Conservation (phyloP, 2,329 filamentous ascomycete species). For the Grosmannia penicillata region DNA sequence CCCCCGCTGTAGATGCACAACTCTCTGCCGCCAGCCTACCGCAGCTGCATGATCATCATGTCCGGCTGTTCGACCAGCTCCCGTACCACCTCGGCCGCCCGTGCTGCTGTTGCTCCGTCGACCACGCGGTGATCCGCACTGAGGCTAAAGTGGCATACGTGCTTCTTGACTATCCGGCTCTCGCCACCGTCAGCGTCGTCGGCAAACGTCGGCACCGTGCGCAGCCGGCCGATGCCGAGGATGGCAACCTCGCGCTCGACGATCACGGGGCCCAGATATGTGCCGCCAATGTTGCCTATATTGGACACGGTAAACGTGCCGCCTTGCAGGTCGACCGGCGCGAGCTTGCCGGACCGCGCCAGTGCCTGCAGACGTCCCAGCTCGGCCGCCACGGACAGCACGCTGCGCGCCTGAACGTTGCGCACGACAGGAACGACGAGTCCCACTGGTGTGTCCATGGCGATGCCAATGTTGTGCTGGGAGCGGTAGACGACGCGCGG, state of each 20-base stretch:
- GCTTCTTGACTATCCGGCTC: slow-evolving; percentile 52
- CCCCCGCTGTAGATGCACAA: no score
- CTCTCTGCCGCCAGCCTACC: slow-evolving; percentile 25
- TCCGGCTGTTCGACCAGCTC: slow-evolving; percentile 72
- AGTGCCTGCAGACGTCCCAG: slow-evolving; percentile 58
- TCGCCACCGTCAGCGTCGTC: slow-evolving; percentile 34
- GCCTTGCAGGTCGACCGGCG: slow-evolving; percentile 60
- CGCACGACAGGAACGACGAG: slow-evolving; percentile 86
- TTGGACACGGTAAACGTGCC: slow-evolving; percentile 95
- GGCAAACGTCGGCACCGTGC: slow-evolving; percentile 66
- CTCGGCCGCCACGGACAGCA: slow-evolving; percentile 65
- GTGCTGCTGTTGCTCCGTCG: slow-evolving; percentile 87
- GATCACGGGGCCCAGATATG: slow-evolving; percentile 81
- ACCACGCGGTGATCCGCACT: slow-evolving; percentile 89
- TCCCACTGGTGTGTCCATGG: slow-evolving; percentile 83
- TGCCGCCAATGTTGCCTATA: slow-evolving; percentile 88
- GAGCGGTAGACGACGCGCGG: slow-evolving; percentile 65
- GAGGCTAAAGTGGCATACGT: slow-evolving; percentile 88
- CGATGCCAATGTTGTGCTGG: slow-evolving; percentile 88
- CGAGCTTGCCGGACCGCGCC: slow-evolving; percentile 60
- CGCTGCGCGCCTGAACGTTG: slow-evolving; percentile 62
- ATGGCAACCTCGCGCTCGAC: slow-evolving; percentile 87
- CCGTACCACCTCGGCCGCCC: slow-evolving; percentile 71
- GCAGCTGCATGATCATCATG: slow-evolving; percentile 69
- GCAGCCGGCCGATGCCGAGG: slow-evolving; percentile 71